Base-by-base conservation (phyloP, 768 basidiomycete species). In the Suillus spraguei region DNA sequence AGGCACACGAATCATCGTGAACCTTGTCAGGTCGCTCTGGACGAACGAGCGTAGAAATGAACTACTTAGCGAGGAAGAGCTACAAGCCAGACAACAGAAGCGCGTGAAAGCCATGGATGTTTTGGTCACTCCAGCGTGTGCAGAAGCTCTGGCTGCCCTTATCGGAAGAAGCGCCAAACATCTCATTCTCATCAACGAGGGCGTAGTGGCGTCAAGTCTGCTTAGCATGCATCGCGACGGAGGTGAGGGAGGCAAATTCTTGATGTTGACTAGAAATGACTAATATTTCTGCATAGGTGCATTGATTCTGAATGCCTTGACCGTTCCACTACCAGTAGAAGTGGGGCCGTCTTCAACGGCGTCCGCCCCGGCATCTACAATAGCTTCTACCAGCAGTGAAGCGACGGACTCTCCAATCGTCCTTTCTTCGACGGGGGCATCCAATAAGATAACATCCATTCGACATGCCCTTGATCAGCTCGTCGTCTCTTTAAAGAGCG, bases 141-240 rank as follows among this genome's bases (percentile, higher is more conserved):
- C 86, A 0, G 80, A 81, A 4, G 83, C 87, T 33, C 80, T 99
- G 38, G 84, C 87, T 1, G 86, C 83, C 61, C 85, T 97, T 62
- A 80, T 96, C 20, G 85, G 85, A 32, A 83, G 89, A 65, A 93
- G 92, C 71, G 85, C 82, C 65, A 90, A 88, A 71, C 94, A 94
- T 71, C 90, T 92, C 1, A 80, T 94, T 44, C 81, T 99, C 38
- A 84, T 97, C 60, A 97, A 95, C 68, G 97, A 99, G 74, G 92
- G 90, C 2, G 81, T 96, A 24, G 85, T 97, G 49, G 92, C 92
- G 5, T 76, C 97, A 64, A 92, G 89, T 47, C 74, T 98, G 58
- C 75, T 98, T 63, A 87, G 87, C 60, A 87, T 87, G 13, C 83
- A 87, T 46, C 80, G 80, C 33, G 75, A 79, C 54, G 92, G 90